A percentile compares a stretch with the other conserved stretches of the same genome.
These are phyloP conservation scores for Jaenimonas drosophilae DNA, from an alignment of 208 protist genomes.

Conservation along the genomic window DNA sequence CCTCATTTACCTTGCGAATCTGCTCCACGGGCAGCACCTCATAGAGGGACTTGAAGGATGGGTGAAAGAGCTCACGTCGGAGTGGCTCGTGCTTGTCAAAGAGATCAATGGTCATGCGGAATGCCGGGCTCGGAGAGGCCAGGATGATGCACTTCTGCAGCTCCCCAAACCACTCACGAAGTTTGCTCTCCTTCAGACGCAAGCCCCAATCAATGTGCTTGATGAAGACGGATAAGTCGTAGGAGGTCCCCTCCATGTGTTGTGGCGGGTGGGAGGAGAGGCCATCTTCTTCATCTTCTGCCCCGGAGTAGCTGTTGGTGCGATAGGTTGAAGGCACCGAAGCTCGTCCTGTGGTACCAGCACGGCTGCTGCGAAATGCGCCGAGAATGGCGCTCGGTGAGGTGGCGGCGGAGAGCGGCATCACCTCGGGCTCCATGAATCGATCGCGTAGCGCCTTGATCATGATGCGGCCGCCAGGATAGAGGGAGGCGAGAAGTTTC, in stretches of 20 bases:
- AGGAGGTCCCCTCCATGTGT: constrained; percentile 1
- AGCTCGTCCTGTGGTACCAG: too few species aligned
- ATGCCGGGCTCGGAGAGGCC: constrained; percentile 76
- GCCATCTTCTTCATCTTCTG: constrained; percentile 13
- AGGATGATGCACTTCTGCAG: constrained; percentile 86
- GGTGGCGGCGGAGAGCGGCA: constrained; percentile 2
- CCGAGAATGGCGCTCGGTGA: neutral
- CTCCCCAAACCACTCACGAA: constrained; percentile 85
- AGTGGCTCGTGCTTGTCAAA: constrained; percentile 88
- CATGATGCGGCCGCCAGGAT: constrained; percentile 45
- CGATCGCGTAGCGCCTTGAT: constrained; percentile 60
- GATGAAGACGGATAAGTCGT: constrained; percentile 73
- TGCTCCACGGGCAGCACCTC: constrained; percentile 77
- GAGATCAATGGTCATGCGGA: constrained; percentile 86
- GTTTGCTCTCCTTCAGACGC: constrained; percentile 62
- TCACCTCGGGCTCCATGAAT: constrained; percentile 27
- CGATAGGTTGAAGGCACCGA: too few species aligned
- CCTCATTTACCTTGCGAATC: constrained; percentile 79
- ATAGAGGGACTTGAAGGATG: constrained; percentile 86
- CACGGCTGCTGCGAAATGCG: neutral
- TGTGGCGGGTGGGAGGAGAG: neutral
- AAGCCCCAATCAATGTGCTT: constrained; percentile 74
- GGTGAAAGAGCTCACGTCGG: constrained; percentile 79
- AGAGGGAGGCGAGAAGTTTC: constrained; percentile 60
- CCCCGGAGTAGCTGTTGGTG: constrained; percentile 2